These are phyloP conservation scores for Penicillium alfredii DNA, from an alignment of 495 filamentous ascomycete species.

Conservation along the genomic window DNA sequence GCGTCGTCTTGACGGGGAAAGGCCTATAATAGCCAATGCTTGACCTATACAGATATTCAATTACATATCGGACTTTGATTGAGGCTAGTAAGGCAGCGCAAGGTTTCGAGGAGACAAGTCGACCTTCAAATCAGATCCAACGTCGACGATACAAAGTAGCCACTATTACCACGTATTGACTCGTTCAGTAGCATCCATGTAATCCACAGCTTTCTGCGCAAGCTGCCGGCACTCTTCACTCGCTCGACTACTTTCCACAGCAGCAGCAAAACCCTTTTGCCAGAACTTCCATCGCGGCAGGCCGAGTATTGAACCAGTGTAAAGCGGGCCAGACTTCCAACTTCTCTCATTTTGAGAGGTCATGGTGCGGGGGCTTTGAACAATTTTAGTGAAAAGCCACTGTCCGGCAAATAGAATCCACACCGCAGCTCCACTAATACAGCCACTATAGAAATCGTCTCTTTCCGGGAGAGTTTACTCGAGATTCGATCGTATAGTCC, in stretches of 20 bases:
- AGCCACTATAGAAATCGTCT: background rate
- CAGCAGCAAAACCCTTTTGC: slow-evolving; percentile 5
- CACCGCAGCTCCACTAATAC: slow-evolving; percentile 4
- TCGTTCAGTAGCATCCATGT: slow-evolving; percentile 2
- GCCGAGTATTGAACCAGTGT: slow-evolving; percentile 5
- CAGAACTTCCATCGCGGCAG: slow-evolving; percentile 8
- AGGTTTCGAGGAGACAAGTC: no score
- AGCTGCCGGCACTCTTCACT: slow-evolving; percentile 2
- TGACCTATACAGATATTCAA: no score
- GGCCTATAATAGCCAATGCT: no score
- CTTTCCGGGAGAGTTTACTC: background rate
- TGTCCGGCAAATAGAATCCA: slow-evolving; percentile 8
- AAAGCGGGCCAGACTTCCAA: background rate
- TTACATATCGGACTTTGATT: no score
- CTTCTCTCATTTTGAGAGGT: background rate
- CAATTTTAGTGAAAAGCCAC: slow-evolving; percentile 3
- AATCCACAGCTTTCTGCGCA: slow-evolving; percentile 3
- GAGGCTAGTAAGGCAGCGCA: no score
- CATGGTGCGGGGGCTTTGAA: slow-evolving; percentile 1
- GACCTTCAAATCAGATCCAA: no score
- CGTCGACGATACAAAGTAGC: no score
- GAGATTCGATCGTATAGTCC: background rate
- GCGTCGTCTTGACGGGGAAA: no score
- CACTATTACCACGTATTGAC: slow-evolving; percentile 1
- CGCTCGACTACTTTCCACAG: background rate